These are phyloP conservation scores for Gaeumannomyces sp. DNA, from an alignment of 2,329 filamentous ascomycete genomes.

Conservation along the genomic window DNA sequence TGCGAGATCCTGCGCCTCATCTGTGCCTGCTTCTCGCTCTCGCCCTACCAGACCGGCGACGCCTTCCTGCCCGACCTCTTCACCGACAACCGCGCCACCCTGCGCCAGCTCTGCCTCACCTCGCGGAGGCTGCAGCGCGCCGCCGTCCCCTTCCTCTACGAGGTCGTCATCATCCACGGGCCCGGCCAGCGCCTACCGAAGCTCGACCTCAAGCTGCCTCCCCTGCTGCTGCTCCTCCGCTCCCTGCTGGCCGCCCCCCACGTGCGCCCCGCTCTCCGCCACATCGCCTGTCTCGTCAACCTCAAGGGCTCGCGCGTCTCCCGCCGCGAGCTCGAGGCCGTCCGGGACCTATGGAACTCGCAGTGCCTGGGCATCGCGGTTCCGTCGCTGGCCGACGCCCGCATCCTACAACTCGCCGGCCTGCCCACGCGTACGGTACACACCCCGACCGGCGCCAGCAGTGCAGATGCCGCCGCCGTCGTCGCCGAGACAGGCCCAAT, in stretches of 20 bases:
- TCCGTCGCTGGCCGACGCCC: slow-evolving; percentile 3
- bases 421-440: neutral
- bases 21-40: slow-evolving; percentile 6
- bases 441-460: neutral
- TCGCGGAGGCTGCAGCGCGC: slow-evolving; percentile 6
- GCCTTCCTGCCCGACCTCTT: slow-evolving; percentile 1
- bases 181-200: neutral
- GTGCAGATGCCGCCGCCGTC: neutral
- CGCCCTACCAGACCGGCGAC: slow-evolving; percentile 5
- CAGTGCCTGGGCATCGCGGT: slow-evolving; percentile 3
- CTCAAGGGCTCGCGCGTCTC: slow-evolving; percentile 7
- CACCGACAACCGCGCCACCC: neutral
- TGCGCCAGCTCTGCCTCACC: slow-evolving; percentile 6
- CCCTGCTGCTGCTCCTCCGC: slow-evolving; percentile 5
- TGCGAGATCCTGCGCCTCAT: slow-evolving; percentile 6
- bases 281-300: slow-evolving; percentile 10
- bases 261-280: slow-evolving; percentile 5
- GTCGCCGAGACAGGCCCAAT: slow-evolving; percentile 3
- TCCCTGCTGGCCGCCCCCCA: slow-evolving; percentile 6
- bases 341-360: slow-evolving; percentile 6
- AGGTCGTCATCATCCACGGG: slow-evolving; percentile 7
- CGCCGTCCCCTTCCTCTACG: slow-evolving; percentile 7
- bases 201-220: slow-evolving; percentile 3
- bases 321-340: slow-evolving; percentile 2
- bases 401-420: slow-evolving; percentile 7